Conservation (phyloP, 352 stramenopile genomes). For the Phytophthora colocasiae region DNA sequence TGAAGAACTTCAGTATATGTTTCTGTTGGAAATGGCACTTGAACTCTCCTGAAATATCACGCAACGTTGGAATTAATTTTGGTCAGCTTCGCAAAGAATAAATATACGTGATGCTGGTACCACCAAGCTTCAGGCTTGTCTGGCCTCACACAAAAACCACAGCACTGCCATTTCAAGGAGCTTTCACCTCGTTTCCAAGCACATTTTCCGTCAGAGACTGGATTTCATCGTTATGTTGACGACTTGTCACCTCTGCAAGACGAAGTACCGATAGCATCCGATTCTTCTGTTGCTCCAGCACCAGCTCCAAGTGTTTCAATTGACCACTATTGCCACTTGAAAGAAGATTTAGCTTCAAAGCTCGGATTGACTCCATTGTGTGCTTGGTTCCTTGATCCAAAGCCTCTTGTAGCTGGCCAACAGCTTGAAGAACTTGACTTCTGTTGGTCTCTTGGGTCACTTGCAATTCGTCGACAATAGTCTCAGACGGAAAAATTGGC, state of each 20-base stretch:
- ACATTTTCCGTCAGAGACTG: constrained; percentile 6
- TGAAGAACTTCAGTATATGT: too few species aligned
- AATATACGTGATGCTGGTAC: too few species aligned
- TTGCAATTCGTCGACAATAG: not conserved
- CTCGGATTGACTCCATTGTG: constrained; percentile 13
- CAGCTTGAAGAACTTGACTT: not conserved
- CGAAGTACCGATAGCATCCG: constrained; percentile 16
- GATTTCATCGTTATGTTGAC: constrained; percentile 17
- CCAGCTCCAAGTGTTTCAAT: constrained; percentile 3
- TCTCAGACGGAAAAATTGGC: not conserved
- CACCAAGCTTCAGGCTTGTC: too few species aligned
- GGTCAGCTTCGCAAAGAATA: not conserved
- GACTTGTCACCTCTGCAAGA: constrained; percentile 12
- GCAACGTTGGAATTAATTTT: constrained; percentile 5
- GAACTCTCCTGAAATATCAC: constrained; percentile 3
- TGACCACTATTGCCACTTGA: not conserved
- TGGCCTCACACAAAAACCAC: not conserved
- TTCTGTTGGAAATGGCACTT: too few species aligned
- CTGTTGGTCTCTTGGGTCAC: not conserved
- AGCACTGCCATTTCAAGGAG: not conserved
- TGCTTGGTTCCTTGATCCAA: constrained; percentile 7
- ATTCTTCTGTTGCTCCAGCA: constrained; percentile 22
- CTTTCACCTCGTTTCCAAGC: not conserved
- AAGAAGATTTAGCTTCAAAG: not conserved
- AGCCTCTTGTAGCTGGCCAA: constrained; percentile 3